These are phyloP conservation scores for Chaetomium cochliodes DNA, from an alignment of 495 filamentous ascomycete species.

Conservation along the genomic window DNA sequence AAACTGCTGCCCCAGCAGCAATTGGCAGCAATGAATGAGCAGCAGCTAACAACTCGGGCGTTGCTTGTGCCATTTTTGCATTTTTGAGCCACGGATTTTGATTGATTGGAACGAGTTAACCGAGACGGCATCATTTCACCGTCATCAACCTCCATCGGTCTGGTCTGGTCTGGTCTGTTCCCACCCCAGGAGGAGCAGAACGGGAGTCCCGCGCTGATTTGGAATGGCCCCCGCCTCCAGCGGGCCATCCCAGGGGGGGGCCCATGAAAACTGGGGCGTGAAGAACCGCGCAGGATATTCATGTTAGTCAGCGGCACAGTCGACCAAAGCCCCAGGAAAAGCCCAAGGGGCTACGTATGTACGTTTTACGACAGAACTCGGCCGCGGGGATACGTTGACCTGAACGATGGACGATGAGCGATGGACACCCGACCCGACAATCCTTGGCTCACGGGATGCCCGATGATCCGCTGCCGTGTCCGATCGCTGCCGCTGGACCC, in stretches of 20 bases:
- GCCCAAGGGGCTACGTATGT: not conserved
- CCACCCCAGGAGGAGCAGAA: not conserved
- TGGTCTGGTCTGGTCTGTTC: not conserved
- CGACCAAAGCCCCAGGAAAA: not conserved
- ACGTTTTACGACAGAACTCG: not conserved
- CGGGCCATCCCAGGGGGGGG: no score
- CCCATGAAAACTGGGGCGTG: not conserved
- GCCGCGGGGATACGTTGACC: not conserved
- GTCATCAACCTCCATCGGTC: not conserved
- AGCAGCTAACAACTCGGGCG: not conserved
- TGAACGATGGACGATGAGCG: no score
- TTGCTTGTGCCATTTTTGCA: no score
- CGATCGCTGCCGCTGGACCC: not conserved
- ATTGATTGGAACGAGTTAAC: no score
- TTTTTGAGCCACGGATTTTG: no score
- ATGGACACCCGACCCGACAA: no score
- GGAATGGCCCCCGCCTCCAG: not conserved
- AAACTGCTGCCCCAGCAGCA: not conserved
- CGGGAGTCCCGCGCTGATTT: not conserved
- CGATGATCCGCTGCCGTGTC: not conserved
- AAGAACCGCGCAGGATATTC: conserved; percentile 3
- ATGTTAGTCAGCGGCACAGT: not conserved
- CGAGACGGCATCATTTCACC: not conserved
- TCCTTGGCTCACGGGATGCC: no score
- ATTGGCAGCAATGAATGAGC: not conserved